A percentile compares a stretch with the other conserved stretches of the same genome.
Evolutionary conservation across 441 rosid species (phyloP).

Genomic region (Geranium incanum): DNA sequence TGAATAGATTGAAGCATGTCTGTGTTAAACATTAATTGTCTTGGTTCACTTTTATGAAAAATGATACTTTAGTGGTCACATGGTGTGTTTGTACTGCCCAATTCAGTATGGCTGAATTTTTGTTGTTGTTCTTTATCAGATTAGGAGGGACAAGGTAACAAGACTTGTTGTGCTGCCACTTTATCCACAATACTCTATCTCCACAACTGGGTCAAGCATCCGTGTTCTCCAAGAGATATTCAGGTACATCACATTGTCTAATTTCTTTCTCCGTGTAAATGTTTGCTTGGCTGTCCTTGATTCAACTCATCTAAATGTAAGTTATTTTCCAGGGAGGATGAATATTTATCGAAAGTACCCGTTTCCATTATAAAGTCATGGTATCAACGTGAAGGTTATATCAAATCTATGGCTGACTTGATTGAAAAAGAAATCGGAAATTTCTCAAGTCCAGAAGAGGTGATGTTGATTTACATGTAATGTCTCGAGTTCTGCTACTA

Average conservation of each 20-base stretch:
- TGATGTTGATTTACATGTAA: slow-evolving; percentile 19
- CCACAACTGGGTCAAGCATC: slow-evolving; percentile 90
- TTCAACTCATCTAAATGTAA: not conserved
- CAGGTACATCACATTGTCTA: slow-evolving; percentile 32
- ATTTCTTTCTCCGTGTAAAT: not conserved
- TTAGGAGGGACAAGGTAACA: slow-evolving; percentile 68
- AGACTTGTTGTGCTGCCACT: slow-evolving; percentile 91
- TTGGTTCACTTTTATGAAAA: not conserved
- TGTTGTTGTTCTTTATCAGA: slow-evolving; percentile 36
- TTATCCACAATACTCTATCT: slow-evolving; percentile 88
- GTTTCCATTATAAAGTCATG: slow-evolving; percentile 74
- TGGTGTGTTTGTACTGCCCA: not conserved
- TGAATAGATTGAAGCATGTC: not conserved
- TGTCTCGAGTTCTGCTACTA: not conserved
- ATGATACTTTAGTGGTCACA: not conserved
- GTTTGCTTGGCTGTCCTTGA: slow-evolving; percentile 11
- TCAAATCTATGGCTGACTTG: slow-evolving; percentile 85
- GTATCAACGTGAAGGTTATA: slow-evolving; percentile 82
- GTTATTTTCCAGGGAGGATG: slow-evolving; percentile 45
- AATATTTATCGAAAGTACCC: slow-evolving; percentile 65
- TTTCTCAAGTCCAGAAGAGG: slow-evolving; percentile 68
- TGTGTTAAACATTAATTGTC: not conserved
- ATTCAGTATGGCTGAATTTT: not conserved
- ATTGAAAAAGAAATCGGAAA: slow-evolving; percentile 59
- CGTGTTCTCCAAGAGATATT: slow-evolving; percentile 65